A percentile compares a stretch with the other conserved stretches of the same genome.
phyloP scores from a whole-genome alignment of 78 protist species.

The Dictyostelium citrinum region DNA sequence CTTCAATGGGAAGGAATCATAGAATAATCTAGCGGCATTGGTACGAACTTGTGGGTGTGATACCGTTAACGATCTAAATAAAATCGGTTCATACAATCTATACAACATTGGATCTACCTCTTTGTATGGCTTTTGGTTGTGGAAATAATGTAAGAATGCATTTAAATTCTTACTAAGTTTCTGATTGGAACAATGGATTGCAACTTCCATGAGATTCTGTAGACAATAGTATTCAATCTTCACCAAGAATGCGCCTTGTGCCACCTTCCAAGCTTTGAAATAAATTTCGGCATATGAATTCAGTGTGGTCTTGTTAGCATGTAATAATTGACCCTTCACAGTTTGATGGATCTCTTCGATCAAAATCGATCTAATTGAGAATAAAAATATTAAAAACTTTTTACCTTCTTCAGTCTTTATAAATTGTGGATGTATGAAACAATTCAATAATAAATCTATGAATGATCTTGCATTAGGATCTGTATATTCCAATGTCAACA shows the following conservation, averaged over 20 bases:
- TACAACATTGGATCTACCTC: constrained; percentile 83
- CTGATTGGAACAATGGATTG: constrained; percentile 13
- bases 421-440: constrained; percentile 61
- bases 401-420: constrained; percentile 69
- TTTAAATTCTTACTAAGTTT: not conserved
- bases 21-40: constrained; percentile 75
- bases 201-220: constrained; percentile 75
- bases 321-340: constrained; percentile 65
- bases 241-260: constrained; percentile 6
- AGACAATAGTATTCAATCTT: constrained; percentile 58
- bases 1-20: constrained; percentile 82
- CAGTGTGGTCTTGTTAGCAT: not conserved
- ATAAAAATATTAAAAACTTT: constrained; percentile 44
- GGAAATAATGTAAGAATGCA: constrained; percentile 44
- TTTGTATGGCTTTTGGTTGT: constrained; percentile 53
- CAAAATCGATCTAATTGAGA: constrained; percentile 19
- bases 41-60: constrained; percentile 78
- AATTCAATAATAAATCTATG: constrained; percentile 45
- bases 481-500: constrained; percentile 38
- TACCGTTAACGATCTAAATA: constrained; percentile 77
- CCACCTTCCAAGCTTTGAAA: constrained; percentile 78
- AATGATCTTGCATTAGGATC: constrained; percentile 15
- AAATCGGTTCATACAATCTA: constrained; percentile 78
- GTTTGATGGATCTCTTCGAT: constrained; percentile 63
- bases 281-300: constrained; percentile 73